Evolutionary conservation across 208 protist genomes (phyloP).

Genomic region (Phytomonas francai): DNA sequence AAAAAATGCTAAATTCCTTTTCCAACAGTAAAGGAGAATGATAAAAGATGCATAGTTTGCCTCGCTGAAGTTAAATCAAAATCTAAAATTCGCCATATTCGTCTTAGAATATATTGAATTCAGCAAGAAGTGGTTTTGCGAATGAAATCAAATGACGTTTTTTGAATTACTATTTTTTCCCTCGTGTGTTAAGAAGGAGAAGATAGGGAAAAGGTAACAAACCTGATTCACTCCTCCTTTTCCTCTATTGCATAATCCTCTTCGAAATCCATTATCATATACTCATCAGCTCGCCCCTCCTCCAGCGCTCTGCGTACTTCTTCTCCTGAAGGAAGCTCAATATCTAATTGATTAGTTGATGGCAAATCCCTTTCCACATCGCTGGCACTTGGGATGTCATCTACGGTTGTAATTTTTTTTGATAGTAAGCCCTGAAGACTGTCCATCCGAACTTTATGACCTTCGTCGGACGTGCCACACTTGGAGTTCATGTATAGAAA

Average conservation of each 20-base stretch:
- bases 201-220: neutral
- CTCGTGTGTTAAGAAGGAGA: neutral
- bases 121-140: neutral
- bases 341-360: neutral
- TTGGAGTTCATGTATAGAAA: neutral
- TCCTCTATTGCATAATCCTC: neutral
- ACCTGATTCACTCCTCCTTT: neutral
- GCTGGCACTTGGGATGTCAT: neutral
- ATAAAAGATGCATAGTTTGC: neutral
- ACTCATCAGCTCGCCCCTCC: neutral
- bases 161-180: too few species aligned
- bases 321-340: neutral
- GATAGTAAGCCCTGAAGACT: neutral
- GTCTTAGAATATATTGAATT: neutral
- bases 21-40: neutral
- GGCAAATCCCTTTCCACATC: neutral
- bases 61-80: neutral
- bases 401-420: neutral
- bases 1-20: neutral
- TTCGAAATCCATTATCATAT: neutral
- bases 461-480: neutral
- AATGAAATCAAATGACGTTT: too few species aligned
- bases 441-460: neutral
- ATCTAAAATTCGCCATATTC: neutral
- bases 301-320: neutral